Base-by-base conservation (phyloP, 768 basidiomycete species). In the Tulasnella sp. region DNA sequence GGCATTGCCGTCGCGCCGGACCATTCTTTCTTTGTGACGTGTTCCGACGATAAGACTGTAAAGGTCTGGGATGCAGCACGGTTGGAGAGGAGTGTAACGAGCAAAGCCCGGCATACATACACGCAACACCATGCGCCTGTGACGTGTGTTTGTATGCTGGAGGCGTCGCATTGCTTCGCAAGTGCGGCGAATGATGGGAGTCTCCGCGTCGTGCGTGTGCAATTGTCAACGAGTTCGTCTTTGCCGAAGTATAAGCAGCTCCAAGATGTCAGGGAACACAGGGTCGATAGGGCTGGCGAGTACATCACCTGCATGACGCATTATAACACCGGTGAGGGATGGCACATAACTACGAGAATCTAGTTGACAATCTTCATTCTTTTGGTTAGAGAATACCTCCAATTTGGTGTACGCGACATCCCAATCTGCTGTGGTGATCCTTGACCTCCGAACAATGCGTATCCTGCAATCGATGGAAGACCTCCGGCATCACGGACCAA, bases 21-120 rank as follows among this genome's bases (percentile, higher is more conserved):
- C 65, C 90, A 96, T 64, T 71, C 83, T 67, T 99, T 96, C 74
- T 97, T 75, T 58, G 71, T 70, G 4, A 69, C 74, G 0, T 69
- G 69, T 4, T 73, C 73, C 1, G 66, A 69, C n/a, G 73, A 75
- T 53, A 65, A 66, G 6, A 67, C 66, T 14, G 66, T 75, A 42
- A 68, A 69, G 48, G 65, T 75, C 2, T 76, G 75, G 75, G 75
- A 77, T 62, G 66, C 91, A 1, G 86, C 88, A 6, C 75, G 91
- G n/a, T 74, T 98, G 42, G 94, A 97, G 66, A 77, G 93, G 57
- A 97, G 91, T 68, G 88, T 96, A 15, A 89, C 92, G 19, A 84
- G 85, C 66, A 88, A 88, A 48, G 69, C 75, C 17, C 60, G 75
- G 21, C 65, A 72, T 49, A 66, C 65, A 14, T 70, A 66, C 57